Base-by-base conservation (phyloP, 306 rosid species). In the Senna tora region DNA sequence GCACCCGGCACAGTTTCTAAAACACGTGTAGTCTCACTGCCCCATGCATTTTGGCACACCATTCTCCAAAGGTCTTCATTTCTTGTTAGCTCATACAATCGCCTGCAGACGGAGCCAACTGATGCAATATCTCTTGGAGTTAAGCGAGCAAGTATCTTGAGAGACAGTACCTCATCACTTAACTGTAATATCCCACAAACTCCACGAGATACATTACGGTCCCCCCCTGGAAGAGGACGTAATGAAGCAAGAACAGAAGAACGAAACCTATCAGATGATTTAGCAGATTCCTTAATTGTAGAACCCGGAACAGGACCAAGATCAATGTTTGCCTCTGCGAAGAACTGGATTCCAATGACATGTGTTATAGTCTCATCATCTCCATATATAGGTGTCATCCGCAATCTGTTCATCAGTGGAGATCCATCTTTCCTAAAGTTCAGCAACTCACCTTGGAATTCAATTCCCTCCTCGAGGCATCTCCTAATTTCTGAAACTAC, bases 21-120 rank as follows among this genome's bases (percentile, higher is more conserved):
- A 75, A 89, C 86, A 54, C 87, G 79, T 51, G 97, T 88, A 30
- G 97, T 88, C 78, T 91, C 97, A 64, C 88, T 82, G 45, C 97
- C 97, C 97, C 97, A 91, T n/a, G 96, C 96, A 81, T 91, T 91
- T 75, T 87, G 96, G 82, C 97, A 91, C 32, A 91, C 97, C 89
- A 82, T 84, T 71, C 92, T 85, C 97, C 97, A 91, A 17, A 91
- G 89, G 62, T 87, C 92, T 80, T 91, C 97, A 67, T 84, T 89
- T 75, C 80, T 84, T 34, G 95, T 83, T 72, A 87, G 75, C 75
- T 85, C 97, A 69, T 87, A 91, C 33, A 87, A 72, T 65, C 66
- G 76, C 69, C 84, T 80, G 75, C 84, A 80, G 34, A 91, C 97
- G 38, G 97, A 91, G 14, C 97, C 86, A 53, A 91, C 85, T 6